A percentile compares a stretch with the other conserved stretches of the same genome.
These are phyloP conservation scores for Hordeum vulgare DNA, from an alignment of 176 grass and related monocot genomes.

Conservation along the genomic window DNA sequence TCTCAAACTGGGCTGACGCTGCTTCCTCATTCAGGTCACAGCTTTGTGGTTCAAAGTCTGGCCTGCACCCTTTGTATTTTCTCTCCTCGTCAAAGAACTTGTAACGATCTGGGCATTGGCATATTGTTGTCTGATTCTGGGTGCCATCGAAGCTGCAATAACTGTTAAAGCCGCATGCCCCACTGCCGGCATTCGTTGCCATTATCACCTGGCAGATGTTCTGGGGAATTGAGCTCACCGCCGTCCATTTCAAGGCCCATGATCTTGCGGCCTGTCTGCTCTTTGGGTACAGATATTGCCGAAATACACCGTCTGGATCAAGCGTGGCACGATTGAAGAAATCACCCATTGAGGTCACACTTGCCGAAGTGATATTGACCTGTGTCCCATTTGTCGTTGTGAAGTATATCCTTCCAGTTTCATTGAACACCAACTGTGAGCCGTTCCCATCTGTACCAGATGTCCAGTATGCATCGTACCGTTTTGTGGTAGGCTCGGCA, in stretches of 20 bases:
- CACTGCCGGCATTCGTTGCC: background rate
- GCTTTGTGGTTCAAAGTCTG: background rate
- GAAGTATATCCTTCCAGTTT: slow-evolving; percentile 6
- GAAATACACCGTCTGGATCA: background rate
- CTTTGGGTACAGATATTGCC: slow-evolving; percentile 8
- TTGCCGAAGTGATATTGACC: background rate
- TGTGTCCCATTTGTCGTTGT: background rate
- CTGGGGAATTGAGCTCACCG: background rate
- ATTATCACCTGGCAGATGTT: background rate
- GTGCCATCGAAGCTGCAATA: background rate
- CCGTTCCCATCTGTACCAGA: background rate
- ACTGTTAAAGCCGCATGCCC: slow-evolving; percentile 1
- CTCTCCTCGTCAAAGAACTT: background rate
- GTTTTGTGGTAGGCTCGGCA: background rate
- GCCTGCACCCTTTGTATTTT: slow-evolving; percentile 4
- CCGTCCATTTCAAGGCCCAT: background rate
- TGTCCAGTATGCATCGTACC: background rate
- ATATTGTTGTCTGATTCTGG: background rate
- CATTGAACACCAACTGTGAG: slow-evolving; percentile 21
- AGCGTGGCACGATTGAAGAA: background rate
- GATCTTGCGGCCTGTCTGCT: background rate
- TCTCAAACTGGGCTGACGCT: background rate
- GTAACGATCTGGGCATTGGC: background rate
- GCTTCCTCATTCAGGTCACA: background rate
- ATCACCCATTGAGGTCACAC: background rate